Evolutionary conservation across 2,329 filamentous ascomycete species (phyloP).

Genomic region (Whalleya microplaca): DNA sequence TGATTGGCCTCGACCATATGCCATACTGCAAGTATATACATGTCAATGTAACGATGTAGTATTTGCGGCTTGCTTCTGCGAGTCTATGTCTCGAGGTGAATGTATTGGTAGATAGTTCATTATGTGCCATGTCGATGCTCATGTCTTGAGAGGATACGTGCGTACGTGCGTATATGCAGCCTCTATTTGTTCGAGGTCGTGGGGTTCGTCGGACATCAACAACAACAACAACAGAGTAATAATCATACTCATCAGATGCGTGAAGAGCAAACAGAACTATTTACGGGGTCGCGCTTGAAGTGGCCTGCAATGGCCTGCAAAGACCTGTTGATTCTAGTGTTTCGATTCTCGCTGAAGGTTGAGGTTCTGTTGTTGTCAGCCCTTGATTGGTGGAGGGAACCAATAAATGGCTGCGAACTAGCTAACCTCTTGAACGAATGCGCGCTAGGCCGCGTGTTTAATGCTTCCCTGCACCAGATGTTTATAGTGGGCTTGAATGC

Average conservation of each 20-base stretch:
- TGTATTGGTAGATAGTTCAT: not conserved
- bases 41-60: not conserved
- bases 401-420: constrained; percentile 8
- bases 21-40: constrained; percentile 14
- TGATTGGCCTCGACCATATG: constrained; percentile 20
- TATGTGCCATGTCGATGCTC: constrained; percentile 8
- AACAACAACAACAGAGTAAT: not conserved
- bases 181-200: not conserved
- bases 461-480: constrained; percentile 9
- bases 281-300: constrained; percentile 12
- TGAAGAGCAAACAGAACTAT: not conserved
- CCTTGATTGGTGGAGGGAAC: constrained; percentile 9
- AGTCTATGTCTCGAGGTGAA: constrained; percentile 12
- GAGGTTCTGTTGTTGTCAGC: not conserved
- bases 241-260: not conserved
- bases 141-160: constrained; percentile 13
- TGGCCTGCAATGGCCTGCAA: constrained; percentile 8
- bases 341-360: constrained; percentile 16
- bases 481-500: constrained; percentile 4
- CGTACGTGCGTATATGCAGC: constrained; percentile 8
- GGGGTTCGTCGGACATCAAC: not conserved
- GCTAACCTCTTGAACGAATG: constrained; percentile 13
- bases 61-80: constrained; percentile 17
- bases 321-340: constrained; percentile 14
- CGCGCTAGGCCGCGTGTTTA: constrained; percentile 19